Evolutionary conservation across 345 rosid genomes (phyloP).

Genomic region (Salix arbutifolia): DNA sequence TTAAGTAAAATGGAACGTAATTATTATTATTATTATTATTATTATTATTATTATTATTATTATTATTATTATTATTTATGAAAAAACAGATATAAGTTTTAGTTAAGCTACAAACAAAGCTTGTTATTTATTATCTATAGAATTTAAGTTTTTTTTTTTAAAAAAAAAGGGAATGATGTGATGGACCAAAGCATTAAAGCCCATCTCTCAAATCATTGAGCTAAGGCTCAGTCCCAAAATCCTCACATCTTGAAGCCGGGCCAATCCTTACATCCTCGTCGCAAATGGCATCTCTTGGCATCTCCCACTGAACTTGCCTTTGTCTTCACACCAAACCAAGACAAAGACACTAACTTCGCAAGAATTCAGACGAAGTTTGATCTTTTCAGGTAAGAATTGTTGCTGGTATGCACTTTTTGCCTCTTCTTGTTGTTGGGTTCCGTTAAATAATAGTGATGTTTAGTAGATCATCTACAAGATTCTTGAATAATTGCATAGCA

Average conservation of each 20-base stretch:
- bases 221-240: not conserved
- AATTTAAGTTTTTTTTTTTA: too few relatives aligned
- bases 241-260: not conserved
- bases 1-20: too few relatives aligned
- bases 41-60: too few relatives aligned
- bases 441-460: not conserved
- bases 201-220: not conserved
- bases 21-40: too few relatives aligned
- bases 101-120: too few relatives aligned
- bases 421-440: not conserved
- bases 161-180: not conserved
- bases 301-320: not conserved
- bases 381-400: not conserved
- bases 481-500: conserved; percentile 56
- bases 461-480: conserved; percentile 47
- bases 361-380: not conserved
- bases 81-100: too few relatives aligned
- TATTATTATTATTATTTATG: too few relatives aligned
- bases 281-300: not conserved
- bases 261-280: not conserved
- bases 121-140: too few relatives aligned
- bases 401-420: not conserved
- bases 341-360: not conserved
- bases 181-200: not conserved
- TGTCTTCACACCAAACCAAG: not conserved